Evolutionary conservation across 2,329 filamentous ascomycete genomes (phyloP).

Genomic region (Aphanocladium album): DNA sequence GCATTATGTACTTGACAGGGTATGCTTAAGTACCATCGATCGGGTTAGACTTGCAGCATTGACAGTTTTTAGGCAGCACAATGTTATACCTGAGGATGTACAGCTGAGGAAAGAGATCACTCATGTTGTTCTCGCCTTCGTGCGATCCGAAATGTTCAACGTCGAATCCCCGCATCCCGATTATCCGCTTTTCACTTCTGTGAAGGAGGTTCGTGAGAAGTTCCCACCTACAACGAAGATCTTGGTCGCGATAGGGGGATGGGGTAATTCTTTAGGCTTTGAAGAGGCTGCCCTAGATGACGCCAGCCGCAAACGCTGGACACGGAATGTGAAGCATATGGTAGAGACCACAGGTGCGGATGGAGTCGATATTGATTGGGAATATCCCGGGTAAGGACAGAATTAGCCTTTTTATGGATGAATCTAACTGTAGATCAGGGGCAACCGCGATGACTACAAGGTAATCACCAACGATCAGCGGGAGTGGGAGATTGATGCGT

Average conservation of each 20-base stretch:
- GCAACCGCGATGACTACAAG: conserved; percentile 68
- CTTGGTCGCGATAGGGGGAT: conserved; percentile 68
- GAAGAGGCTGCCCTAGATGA: conserved; percentile 49
- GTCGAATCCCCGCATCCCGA: conserved; percentile 26
- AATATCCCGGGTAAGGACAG: conserved; percentile 48
- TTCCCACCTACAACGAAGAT: conserved; percentile 54
- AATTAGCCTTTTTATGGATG: neutral
- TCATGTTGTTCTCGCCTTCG: conserved; percentile 55
- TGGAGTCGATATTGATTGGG: conserved; percentile 63
- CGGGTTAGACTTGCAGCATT: neutral
- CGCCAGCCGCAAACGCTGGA: conserved; percentile 51
- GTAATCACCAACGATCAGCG: conserved; percentile 55
- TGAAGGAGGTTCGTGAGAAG: conserved; percentile 41
- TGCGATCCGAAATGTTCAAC: conserved; percentile 50
- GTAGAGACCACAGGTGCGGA: conserved; percentile 59
- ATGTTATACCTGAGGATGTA: conserved; percentile 31
- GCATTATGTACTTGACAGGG: conserved; percentile 45
- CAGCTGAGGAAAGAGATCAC: conserved; percentile 41
- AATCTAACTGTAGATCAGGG: conserved; percentile 30
- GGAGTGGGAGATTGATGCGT: conserved; percentile 57
- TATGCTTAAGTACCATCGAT: conserved; percentile 19
- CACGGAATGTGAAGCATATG: conserved; percentile 59
- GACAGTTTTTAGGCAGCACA: conserved; percentile 38
- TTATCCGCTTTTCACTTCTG: conserved; percentile 51
- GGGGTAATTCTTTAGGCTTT: conserved; percentile 65